Evolutionary conservation across 768 basidiomycete species (phyloP), one percentile per base, ranked within the genome.

Genomic region (Russula griseocarnosa): DNA sequence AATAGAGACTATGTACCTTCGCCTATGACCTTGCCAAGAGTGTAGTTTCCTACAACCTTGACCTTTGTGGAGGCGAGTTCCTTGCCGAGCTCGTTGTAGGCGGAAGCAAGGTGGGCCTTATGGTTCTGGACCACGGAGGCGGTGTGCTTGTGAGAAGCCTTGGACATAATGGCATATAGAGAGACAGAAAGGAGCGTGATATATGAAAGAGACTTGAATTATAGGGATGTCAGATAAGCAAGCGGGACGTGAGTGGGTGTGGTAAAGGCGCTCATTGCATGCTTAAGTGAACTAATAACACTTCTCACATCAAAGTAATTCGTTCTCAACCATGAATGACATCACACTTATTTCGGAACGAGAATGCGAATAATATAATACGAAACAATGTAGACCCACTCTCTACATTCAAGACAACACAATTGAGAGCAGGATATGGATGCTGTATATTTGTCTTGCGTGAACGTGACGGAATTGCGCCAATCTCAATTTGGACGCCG

Each of bases 61-160:
- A 98, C 80, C 78, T 90, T 94, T 67, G 84, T 83, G 28, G 92
- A 92, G n/a, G 89, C 87, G 32, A 98, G 85, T 76, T 97, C 95
- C 79, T 89, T 96, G 69, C 94, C 95, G 7, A 98, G 84, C 81
- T 96, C 94, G 77, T 94, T 94, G 80, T 98, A 98, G 64, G 95
- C 95, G 74, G 85, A 92, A 71, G 89, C 89, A 72, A 98, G 92
- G 74, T 94, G 86, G 32, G 88, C 90, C 76, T 87, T 91, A 77
- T 87, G 82, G 75, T 92, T 92, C 77, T 75, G 74, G 40, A 70
- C 68, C 54, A 67, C 62, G 7, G 75, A 76, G 44, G 72, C 70
- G 40, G 74, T 69, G 59, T 72, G 73, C 42, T 71, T 71, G 58
- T 71, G 74, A 24, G 69, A 66, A 53, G 58, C 8, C 32, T 61